Evolutionary conservation across 1,284 basidiomycete species (phyloP), one percentile per base, ranked within the genome.

Genomic region (Ganoderma lingzhi): DNA sequence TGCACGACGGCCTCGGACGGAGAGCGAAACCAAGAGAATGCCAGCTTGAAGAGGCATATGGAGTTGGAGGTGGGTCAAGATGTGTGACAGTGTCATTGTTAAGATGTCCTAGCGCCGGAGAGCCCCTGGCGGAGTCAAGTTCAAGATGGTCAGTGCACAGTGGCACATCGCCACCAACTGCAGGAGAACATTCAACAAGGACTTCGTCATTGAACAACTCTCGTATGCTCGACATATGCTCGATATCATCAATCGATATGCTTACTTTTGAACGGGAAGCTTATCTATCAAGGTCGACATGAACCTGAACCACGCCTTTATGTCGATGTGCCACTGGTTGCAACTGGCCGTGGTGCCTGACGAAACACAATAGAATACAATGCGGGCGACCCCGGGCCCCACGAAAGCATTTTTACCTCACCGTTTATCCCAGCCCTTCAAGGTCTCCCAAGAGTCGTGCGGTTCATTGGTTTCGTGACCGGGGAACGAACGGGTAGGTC

Each of bases 161-260:
- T 23, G 23, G 23, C 23, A 23, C 23, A 23, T 23, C 23, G 23
- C 23, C 23, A 23, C 23, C 23, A 23, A 23, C 23, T 23, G 23
- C 23, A 23, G 23, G 23, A 23, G 23, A 23, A 23, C 23, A 23
- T 23, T 23, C 39, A 41, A 61, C n/a, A 39, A 61, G 39, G 59
- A 8, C 39, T 30, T 23, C 9, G 39, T 42, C 37, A 61, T 44
- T 39, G 28, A 28, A 39, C 37, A 19, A 42, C 59, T 28, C 59
- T 9, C 37, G n/a, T 42, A 14, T 12, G 39, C 39, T 61, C 23
- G 23, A 30, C 35, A 59, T 55, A 17, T n/a, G 32, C 56, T 45
- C 39, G 15, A 14, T 42, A 45, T 55, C 56, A 39, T 62, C 65
- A 60, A 66, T 66, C 60, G 60, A 62, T 62, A 44, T 39, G 39